phyloP scores from a whole-genome alignment of 164 flowering plant species.

The Nymphaea colorata region DNA sequence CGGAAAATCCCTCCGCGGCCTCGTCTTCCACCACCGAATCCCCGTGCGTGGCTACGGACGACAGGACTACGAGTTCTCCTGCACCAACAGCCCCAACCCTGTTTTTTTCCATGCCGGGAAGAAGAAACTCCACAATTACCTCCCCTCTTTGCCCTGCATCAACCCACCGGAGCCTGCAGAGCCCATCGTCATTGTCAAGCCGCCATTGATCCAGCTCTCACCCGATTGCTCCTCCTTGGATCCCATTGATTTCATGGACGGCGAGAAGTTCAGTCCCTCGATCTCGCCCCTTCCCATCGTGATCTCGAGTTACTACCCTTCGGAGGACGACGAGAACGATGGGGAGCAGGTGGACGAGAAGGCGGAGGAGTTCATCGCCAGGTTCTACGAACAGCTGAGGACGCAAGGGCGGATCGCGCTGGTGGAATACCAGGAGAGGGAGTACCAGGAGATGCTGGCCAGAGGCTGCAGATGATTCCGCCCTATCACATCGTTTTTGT shows the following conservation, averaged over 20 bases:
- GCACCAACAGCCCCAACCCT: slow-evolving; percentile 49
- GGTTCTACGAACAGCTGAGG: slow-evolving; percentile 45
- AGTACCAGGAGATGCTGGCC: slow-evolving; percentile 20
- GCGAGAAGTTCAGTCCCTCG: slow-evolving; percentile 22
- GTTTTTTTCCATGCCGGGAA: slow-evolving; percentile 34
- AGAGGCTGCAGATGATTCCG: slow-evolving; percentile 6
- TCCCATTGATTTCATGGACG: slow-evolving; percentile 11
- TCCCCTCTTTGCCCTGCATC: slow-evolving; percentile 38
- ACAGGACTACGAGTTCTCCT: slow-evolving; percentile 47
- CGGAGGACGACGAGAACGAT: slow-evolving; percentile 20
- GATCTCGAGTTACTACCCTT: slow-evolving; percentile 25
- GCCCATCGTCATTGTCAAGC: slow-evolving; percentile 12
- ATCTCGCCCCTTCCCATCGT: slow-evolving; percentile 26
- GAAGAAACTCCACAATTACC: slow-evolving; percentile 23
- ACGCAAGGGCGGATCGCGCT: slow-evolving; percentile 28
- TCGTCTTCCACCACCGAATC: slow-evolving; percentile 22
- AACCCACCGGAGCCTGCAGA: slow-evolving; percentile 13
- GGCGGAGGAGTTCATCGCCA: slow-evolving; percentile 46
- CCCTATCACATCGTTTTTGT: not conserved
- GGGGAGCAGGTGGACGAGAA: slow-evolving; percentile 27
- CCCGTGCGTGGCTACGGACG: slow-evolving; percentile 19
- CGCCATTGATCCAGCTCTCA: slow-evolving; percentile 21
- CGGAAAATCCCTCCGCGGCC: slow-evolving; percentile 22
- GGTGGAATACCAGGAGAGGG: slow-evolving; percentile 22
- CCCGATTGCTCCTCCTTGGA: slow-evolving; percentile 8